Evolutionary conservation across 306 rosid species (phyloP).

Genomic region (Casuarina glauca): DNA sequence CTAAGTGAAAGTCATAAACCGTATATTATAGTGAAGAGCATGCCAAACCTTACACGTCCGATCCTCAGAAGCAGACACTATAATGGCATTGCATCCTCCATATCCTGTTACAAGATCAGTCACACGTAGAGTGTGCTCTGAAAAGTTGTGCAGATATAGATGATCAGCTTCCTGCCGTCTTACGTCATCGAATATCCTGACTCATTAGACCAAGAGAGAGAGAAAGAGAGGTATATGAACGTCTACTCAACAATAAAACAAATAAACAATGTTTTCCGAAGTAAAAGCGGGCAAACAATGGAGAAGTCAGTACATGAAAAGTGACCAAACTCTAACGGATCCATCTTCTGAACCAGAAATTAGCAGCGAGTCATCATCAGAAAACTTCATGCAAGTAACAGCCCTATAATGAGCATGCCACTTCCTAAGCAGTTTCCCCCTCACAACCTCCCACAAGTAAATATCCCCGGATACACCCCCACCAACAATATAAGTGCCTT

Average conservation of each 20-base stretch:
- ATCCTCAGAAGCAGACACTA: constrained; percentile 81
- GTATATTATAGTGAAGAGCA: constrained; percentile 15
- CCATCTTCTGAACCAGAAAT: constrained; percentile 81
- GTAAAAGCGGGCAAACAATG: background rate
- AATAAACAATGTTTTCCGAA: background rate
- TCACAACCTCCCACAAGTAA: constrained; percentile 85
- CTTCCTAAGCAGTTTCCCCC: constrained; percentile 71
- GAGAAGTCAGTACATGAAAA: constrained; percentile 47
- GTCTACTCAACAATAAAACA: background rate
- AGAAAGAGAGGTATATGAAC: background rate
- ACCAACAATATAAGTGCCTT: constrained; percentile 69
- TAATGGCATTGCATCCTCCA: constrained; percentile 80
- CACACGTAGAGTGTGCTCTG: constrained; percentile 55
- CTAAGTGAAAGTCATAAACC: background rate
- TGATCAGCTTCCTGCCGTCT: constrained; percentile 36
- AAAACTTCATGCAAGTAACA: constrained; percentile 74
- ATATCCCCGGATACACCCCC: constrained; percentile 72
- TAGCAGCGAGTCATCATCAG: constrained; percentile 68
- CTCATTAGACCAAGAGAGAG: background rate
- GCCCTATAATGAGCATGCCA: constrained; percentile 82
- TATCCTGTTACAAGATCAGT: constrained; percentile 65
- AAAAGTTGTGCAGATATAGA: constrained; percentile 50
- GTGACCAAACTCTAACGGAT: constrained; percentile 71
- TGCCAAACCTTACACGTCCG: constrained; percentile 71
- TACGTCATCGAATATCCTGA: constrained; percentile 73